Percentiles rank a stretch among this genome's conserved stretches.
Conservation (phyloP, 495 filamentous ascomycete genomes). For the Talaromyces liani region DNA sequence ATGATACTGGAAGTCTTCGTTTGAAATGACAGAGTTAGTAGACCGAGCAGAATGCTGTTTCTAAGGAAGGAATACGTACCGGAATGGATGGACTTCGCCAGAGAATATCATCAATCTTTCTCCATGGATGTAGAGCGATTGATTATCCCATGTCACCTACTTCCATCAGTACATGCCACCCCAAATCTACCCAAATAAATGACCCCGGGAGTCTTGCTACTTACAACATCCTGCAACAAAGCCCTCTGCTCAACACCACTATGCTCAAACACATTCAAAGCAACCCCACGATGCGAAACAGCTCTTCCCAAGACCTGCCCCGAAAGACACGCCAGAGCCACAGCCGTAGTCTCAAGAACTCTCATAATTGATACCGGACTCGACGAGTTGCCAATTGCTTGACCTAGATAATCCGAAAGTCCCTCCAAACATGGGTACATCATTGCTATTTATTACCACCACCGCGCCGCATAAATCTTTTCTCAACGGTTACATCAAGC, state of each 20-base stretch:
- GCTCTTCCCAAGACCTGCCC: constrained; percentile 30
- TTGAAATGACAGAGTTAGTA: constrained; percentile 10
- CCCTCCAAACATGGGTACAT: background rate
- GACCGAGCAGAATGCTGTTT: background rate
- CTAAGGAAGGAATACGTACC: constrained; percentile 22
- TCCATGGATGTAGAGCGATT: constrained; percentile 66
- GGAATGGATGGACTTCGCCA: constrained; percentile 66
- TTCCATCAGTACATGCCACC: background rate
- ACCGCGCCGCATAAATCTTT: background rate
- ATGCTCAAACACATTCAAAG: constrained; percentile 21
- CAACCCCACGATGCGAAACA: constrained; percentile 28
- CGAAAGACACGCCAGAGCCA: constrained; percentile 24
- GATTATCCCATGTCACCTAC: constrained; percentile 64
- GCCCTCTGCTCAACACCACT: background rate
- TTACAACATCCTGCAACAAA: constrained; percentile 25
- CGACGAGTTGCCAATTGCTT: background rate
- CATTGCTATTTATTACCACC: background rate
- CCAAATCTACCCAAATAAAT: background rate
- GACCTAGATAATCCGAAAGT: background rate
- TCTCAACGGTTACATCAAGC: background rate
- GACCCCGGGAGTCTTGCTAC: background rate
- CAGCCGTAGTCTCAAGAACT: background rate
- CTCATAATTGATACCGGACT: background rate
- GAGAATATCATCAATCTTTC: constrained; percentile 65
- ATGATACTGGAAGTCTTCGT: constrained; percentile 56